Evolutionary conservation across 2,329 filamentous ascomycete species (phyloP).

Genomic region (Penicillium glabrum): DNA sequence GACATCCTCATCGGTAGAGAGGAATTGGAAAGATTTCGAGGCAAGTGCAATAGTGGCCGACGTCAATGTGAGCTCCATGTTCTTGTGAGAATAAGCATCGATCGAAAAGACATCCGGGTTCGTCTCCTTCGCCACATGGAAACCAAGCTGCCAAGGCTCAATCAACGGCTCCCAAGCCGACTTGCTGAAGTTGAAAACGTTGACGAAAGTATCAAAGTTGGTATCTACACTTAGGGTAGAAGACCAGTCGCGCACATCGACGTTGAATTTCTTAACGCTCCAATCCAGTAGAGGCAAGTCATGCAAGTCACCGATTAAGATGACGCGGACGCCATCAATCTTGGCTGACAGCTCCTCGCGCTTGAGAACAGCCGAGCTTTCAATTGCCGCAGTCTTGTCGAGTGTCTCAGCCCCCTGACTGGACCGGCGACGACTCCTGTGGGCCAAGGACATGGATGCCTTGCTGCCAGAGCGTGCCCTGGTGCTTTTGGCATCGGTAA

Average conservation of each 20-base stretch:
- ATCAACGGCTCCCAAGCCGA: constrained; percentile 96
- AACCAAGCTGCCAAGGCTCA: constrained; percentile 93
- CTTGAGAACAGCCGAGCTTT: constrained; percentile 57
- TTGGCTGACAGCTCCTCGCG: constrained; percentile 81
- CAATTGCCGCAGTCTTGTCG: constrained; percentile 37
- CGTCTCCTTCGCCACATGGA: constrained; percentile 79
- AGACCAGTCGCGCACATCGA: constrained; percentile 88
- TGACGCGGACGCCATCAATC: constrained; percentile 84
- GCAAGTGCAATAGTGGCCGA: constrained; percentile 90
- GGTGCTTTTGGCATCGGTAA: constrained; percentile 44
- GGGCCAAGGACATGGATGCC: constrained; percentile 42
- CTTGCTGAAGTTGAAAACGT: constrained; percentile 98
- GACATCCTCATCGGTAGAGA: constrained; percentile 85
- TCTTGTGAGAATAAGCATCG: constrained; percentile 84
- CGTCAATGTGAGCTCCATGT: constrained; percentile 87
- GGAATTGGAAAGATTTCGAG: constrained; percentile 88
- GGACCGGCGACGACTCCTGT: constrained; percentile 47
- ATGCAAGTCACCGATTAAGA: constrained; percentile 92
- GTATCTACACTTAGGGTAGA: constrained; percentile 82
- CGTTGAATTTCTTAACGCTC: constrained; percentile 84
- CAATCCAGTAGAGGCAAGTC: constrained; percentile 93
- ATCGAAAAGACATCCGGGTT: constrained; percentile 75
- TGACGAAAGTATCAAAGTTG: constrained; percentile 89
- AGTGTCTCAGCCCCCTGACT: constrained; percentile 41
- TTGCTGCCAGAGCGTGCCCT: constrained; percentile 52